These are phyloP conservation scores for Plasmodium gaboni DNA, from an alignment of 169 alveolate genomes.

Conservation along the genomic window DNA sequence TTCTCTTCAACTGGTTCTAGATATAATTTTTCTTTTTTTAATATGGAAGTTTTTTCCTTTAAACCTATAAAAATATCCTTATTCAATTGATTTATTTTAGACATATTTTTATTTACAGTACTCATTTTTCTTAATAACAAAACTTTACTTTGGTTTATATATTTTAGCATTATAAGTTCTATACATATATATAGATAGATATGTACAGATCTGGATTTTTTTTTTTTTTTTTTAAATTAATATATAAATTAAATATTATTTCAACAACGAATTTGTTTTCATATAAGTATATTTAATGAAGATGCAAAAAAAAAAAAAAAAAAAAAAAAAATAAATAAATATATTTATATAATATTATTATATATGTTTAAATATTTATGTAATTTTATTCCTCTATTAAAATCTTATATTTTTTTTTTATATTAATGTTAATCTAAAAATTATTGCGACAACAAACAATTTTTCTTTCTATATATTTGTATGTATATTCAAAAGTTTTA, in stretches of 20 bases:
- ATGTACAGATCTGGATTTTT: background rate
- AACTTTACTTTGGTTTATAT: background rate
- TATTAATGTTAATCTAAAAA: too few relatives aligned
- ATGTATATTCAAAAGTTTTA: too few relatives aligned
- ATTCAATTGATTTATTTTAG: conserved; percentile 24
- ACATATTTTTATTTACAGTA: background rate
- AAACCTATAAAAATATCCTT: conserved; percentile 30
- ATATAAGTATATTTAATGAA: too few relatives aligned
- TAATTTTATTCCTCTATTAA: too few relatives aligned
- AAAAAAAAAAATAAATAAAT: too few relatives aligned
- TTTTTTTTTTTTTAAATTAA: background rate
- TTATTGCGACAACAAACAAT: too few relatives aligned
- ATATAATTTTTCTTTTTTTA: conserved; percentile 24
- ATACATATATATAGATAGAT: background rate
- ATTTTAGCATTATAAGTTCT: background rate
- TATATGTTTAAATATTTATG: too few relatives aligned
- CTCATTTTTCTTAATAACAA: conserved; percentile 23
- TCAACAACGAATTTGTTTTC: too few relatives aligned
- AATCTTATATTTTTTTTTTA: too few relatives aligned
- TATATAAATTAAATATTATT: background rate
- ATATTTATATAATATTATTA: too few relatives aligned
- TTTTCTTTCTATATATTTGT: too few relatives aligned
- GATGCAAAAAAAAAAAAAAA: too few relatives aligned
- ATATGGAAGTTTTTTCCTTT: conserved; percentile 19
- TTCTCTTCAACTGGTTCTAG: conserved; percentile 3